phyloP scores from a whole-genome alignment of 192 early-diverging fungal species.

The Endogone sp. region DNA sequence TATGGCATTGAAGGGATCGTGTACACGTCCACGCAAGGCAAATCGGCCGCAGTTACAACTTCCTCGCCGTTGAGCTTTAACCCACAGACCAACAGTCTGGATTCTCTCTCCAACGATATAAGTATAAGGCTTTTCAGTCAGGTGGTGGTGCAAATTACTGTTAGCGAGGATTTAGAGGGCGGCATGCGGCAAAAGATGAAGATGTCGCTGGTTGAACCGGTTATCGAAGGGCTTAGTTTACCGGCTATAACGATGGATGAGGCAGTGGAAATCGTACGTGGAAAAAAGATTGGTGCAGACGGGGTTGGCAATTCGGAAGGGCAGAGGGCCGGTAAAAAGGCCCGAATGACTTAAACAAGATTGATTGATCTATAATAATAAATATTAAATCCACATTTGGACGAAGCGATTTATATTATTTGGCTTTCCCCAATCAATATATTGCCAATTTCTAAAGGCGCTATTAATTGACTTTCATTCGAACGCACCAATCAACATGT shows the following conservation, averaged over 20 bases:
- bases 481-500: too few species aligned
- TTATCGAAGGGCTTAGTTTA: constrained; percentile 49
- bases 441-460: too few species aligned
- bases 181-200: constrained; percentile 63
- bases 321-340: not conserved
- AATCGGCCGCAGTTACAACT: constrained; percentile 12
- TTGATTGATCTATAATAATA: too few species aligned
- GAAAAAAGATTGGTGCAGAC: not conserved
- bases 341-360: not conserved
- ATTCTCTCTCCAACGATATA: constrained; percentile 26
- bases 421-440: too few species aligned
- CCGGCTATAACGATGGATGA: not conserved
- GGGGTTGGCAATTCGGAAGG: not conserved
- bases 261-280: not conserved
- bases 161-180: constrained; percentile 45
- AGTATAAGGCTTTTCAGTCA: constrained; percentile 75
- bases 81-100: constrained; percentile 34
- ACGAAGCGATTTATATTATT: too few species aligned
- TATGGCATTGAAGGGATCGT: constrained; percentile 94
- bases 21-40: constrained; percentile 47
- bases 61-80: constrained; percentile 34
- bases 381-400: too few species aligned
- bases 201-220: constrained; percentile 49
- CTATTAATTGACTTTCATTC: too few species aligned
- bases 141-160: constrained; percentile 70